Conservation (phyloP, 495 filamentous ascomycete species). For the Elaphomyces granulatus region DNA sequence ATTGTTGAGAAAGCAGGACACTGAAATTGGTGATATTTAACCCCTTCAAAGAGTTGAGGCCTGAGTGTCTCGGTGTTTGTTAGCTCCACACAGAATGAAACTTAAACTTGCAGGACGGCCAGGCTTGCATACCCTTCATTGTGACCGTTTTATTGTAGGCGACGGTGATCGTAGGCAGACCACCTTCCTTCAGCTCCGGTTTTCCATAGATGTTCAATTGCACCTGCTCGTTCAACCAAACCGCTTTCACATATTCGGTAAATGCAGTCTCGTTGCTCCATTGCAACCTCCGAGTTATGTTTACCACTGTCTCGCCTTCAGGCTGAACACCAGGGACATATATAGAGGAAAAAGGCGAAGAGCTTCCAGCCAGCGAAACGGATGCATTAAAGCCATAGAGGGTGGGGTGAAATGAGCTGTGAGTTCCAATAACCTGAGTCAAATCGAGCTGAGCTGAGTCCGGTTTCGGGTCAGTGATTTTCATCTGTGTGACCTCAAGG, state of each 20-base stretch:
- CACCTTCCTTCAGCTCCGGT: conserved; percentile 36
- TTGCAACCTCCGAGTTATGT: conserved; percentile 38
- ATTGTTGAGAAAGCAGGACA: conserved; percentile 25
- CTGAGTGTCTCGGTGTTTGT: conserved; percentile 18
- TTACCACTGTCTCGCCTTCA: conserved; percentile 36
- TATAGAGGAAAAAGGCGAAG: conserved; percentile 42
- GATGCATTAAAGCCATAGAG: conserved; percentile 42
- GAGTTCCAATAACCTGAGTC: conserved; percentile 30
- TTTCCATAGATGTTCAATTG: conserved; percentile 43
- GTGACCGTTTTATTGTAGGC: conserved; percentile 41
- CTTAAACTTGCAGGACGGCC: not conserved
- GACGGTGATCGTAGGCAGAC: conserved; percentile 33
- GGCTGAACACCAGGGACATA: conserved; percentile 40
- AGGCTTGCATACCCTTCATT: conserved; percentile 36
- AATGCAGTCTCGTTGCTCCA: conserved; percentile 41
- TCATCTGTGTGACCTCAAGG: conserved; percentile 42
- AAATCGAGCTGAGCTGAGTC: conserved; percentile 42
- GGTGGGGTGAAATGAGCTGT: conserved; percentile 36
- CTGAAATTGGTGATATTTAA: conserved; percentile 39
- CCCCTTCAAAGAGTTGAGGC: conserved; percentile 45
- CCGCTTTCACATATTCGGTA: conserved; percentile 38
- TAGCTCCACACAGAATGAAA: conserved; percentile 2
- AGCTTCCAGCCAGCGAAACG: conserved; percentile 38
- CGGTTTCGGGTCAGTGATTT: conserved; percentile 43
- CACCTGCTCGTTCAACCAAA: conserved; percentile 42